Evolutionary conservation across 495 filamentous ascomycete species (phyloP), one percentile per base, ranked within the genome.

Genomic region (Penicillium salamii): DNA sequence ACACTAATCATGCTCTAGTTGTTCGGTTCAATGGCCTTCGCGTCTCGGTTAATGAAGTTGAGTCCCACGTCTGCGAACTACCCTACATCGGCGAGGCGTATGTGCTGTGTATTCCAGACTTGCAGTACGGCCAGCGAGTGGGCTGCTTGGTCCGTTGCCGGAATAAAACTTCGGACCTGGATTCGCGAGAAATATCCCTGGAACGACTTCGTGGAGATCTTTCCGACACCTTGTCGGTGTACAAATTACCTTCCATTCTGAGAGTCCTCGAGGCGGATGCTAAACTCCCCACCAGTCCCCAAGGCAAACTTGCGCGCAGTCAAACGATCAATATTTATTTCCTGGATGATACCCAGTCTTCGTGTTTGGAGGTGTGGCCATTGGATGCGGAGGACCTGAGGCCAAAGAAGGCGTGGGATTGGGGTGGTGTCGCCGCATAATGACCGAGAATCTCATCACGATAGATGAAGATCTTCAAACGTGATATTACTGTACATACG

Each of bases 21-120:
- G 71, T 75, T 45, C 71, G 71, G 46, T 61, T 55, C 15, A 66
- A 68, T 15, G 71, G 70, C 3, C 71, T 70, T 53, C 72, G 72
- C 49, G 71, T 75, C 47, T 69, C 63, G 5, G 65, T 69, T 1
- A 54, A 70, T 0, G 70, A 75, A 23, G 67, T 75, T 38, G 71
- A 75, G 42, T 47, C 63, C 12, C 63, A 74, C 55, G 51, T 68
- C 17, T 36, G 70, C n/a, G 53, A 52, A 0, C 39, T 73, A 36
- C 60, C 65, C 6, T 68, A 73, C 37, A 57, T 73, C 14, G 52
- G 50, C 17, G 70, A 75, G 50, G 68, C 61, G n/a, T 71, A 73
- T 61, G 58, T 71, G 3, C 64, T 75, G 13, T 62, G 70, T 2
- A 66, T 75, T 7, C 38, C 54, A 6, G 70, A 74, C 46, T 52